phyloP scores from a whole-genome alignment of 805 yeast genomes.

The Suhomyces vadensis region DNA sequence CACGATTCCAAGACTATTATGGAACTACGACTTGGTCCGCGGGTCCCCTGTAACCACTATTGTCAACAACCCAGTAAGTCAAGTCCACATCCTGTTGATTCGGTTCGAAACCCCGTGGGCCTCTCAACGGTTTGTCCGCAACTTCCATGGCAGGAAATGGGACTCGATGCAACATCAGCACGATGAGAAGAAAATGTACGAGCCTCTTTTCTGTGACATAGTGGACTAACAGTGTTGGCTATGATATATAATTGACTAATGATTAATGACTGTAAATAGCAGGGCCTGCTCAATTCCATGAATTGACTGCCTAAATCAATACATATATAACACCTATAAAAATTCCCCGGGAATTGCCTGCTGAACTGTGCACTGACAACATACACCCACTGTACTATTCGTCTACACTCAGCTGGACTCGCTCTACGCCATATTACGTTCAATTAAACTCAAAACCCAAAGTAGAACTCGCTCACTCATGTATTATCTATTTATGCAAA shows the following conservation, averaged over 20 bases:
- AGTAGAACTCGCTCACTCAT: too few relatives aligned
- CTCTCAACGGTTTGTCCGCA: conserved; percentile 52
- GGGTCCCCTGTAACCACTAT: conserved; percentile 22
- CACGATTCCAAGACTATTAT: conserved; percentile 41
- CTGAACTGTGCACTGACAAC: too few relatives aligned
- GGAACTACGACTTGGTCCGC: conserved; percentile 50
- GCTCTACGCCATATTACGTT: too few relatives aligned
- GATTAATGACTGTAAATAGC: not conserved
- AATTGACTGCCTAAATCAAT: too few relatives aligned
- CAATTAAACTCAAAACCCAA: too few relatives aligned
- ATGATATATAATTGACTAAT: too few relatives aligned
- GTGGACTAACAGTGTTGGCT: conserved; percentile 26
- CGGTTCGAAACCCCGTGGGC: conserved; percentile 46
- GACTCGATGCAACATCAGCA: conserved; percentile 22
- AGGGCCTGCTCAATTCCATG: too few relatives aligned
- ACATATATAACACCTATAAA: too few relatives aligned
- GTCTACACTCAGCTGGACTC: too few relatives aligned
- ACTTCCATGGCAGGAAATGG: conserved; percentile 53
- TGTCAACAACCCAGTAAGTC: conserved; percentile 27
- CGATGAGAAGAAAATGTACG: conserved; percentile 33
- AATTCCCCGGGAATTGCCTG: too few relatives aligned
- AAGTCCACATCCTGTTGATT: conserved; percentile 32
- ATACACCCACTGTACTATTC: too few relatives aligned
- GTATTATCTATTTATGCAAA: not conserved
- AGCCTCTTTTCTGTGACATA: conserved; percentile 40